A percentile compares a stretch with the other conserved stretches of the same genome.
These are phyloP conservation scores for Sugiyamaella castrensis DNA, from an alignment of 1,139 yeast species.

Conservation along the genomic window DNA sequence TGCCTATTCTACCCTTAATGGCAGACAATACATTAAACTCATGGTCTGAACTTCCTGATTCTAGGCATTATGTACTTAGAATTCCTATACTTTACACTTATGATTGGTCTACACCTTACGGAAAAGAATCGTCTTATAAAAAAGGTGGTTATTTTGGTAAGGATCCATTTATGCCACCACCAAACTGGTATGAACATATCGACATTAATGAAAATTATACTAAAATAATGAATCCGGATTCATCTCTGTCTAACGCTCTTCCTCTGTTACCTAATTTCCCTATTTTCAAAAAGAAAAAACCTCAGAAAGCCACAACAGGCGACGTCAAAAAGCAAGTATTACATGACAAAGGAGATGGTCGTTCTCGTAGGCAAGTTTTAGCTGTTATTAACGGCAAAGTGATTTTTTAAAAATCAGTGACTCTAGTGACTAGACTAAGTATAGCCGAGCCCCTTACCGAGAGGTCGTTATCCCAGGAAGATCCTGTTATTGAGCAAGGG, in stretches of 20 bases:
- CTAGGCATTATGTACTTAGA: conserved; percentile 15
- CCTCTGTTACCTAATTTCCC: background rate
- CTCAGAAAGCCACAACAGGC: background rate
- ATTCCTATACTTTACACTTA: conserved; percentile 17
- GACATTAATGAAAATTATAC: conserved; percentile 20
- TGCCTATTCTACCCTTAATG: conserved; percentile 25
- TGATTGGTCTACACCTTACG: conserved; percentile 2
- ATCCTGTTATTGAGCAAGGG: no score
- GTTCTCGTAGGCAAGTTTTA: conserved; percentile 2
- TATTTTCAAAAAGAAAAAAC: no score
- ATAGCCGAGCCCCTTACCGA: no score
- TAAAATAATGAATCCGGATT: conserved; percentile 1
- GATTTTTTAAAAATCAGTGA: no score
- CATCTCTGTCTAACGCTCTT: background rate
- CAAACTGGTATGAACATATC: conserved; percentile 19
- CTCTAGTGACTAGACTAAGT: no score
- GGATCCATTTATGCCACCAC: conserved; percentile 1
- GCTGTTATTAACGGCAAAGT: background rate
- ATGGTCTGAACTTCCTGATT: conserved; percentile 22
- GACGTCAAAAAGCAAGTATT: background rate
- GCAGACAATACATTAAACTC: conserved; percentile 23
- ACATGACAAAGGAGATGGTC: conserved; percentile 11
- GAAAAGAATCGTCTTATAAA: background rate
- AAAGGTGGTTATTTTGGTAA: background rate
- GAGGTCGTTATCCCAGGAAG: no score